phyloP scores from a whole-genome alignment of 768 basidiomycete genomes.

The Lactifluus subvellereus region DNA sequence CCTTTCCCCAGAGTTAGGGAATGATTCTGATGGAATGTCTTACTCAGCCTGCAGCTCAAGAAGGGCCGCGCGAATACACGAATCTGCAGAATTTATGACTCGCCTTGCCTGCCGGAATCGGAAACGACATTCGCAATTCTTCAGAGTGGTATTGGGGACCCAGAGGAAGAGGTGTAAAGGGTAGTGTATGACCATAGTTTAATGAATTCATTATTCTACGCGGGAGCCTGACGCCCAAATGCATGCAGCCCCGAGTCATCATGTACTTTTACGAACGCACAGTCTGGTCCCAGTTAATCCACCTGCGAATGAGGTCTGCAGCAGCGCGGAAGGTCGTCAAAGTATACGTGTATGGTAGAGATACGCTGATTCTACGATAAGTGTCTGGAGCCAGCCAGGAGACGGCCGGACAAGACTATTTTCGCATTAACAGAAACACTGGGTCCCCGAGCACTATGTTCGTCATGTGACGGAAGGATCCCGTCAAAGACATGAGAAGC shows the following conservation, averaged over 20 bases:
- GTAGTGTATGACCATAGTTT: background rate
- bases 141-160: conserved; percentile 86
- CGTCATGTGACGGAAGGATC: conserved; percentile 87
- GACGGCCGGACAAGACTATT: conserved; percentile 24
- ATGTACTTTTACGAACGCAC: background rate
- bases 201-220: background rate
- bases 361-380: background rate
- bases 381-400: background rate
- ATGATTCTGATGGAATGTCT: background rate
- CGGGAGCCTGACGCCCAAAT: background rate
- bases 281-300: background rate
- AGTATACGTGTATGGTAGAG: background rate
- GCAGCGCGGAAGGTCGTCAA: background rate
- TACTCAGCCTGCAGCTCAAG: conserved; percentile 72
- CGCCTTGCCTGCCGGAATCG: conserved; percentile 93
- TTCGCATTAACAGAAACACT: conserved; percentile 82
- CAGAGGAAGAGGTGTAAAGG: conserved; percentile 71
- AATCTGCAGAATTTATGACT: conserved; percentile 96
- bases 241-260: background rate
- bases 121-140: conserved; percentile 95
- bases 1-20: background rate
- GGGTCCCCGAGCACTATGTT: conserved; percentile 91
- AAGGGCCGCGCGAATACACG: conserved; percentile 90
- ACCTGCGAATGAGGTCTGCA: background rate
- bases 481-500: conserved; percentile 87